These are phyloP conservation scores for Aspergillus ostianus DNA, from an alignment of 495 filamentous ascomycete species.

Conservation along the genomic window DNA sequence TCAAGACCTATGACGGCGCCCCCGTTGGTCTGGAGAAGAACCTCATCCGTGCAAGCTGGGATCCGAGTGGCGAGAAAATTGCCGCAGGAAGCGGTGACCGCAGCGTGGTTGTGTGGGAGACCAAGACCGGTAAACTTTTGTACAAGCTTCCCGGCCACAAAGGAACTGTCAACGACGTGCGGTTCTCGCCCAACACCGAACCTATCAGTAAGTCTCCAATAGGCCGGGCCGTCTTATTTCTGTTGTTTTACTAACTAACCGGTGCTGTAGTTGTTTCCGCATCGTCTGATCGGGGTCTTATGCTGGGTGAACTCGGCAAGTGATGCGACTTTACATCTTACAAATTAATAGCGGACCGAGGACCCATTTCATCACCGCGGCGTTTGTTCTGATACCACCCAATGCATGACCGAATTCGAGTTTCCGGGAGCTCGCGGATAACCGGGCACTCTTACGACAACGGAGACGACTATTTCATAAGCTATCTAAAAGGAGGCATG, in stretches of 20 bases:
- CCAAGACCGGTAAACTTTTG: slow-evolving; percentile 74
- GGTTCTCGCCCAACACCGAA: slow-evolving; percentile 79
- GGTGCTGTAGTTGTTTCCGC: slow-evolving; percentile 73
- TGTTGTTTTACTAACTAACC: slow-evolving; percentile 8
- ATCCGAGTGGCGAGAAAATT: slow-evolving; percentile 78
- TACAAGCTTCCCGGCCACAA: slow-evolving; percentile 96
- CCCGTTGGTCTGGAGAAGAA: slow-evolving; percentile 88
- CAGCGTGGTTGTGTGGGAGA: slow-evolving; percentile 88
- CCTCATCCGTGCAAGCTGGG: slow-evolving; percentile 87
- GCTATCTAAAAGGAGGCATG: neutral
- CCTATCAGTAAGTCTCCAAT: slow-evolving; percentile 76
- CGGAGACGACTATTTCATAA: neutral
- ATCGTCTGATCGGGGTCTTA: slow-evolving; percentile 76
- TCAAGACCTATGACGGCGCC: slow-evolving; percentile 86
- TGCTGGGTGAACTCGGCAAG: slow-evolving; percentile 74
- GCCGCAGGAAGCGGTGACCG: slow-evolving; percentile 88
- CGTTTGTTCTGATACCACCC: neutral
- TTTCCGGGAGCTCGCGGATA: neutral
- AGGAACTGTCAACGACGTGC: slow-evolving; percentile 91
- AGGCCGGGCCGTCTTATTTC: neutral
- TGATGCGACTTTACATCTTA: slow-evolving; percentile 24
- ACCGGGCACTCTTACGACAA: neutral
- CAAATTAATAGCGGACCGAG: neutral
- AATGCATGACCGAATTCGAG: neutral
- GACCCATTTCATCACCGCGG: neutral